phyloP scores from a whole-genome alignment of 352 stramenopile genomes.

The Albugo laibachii region DNA sequence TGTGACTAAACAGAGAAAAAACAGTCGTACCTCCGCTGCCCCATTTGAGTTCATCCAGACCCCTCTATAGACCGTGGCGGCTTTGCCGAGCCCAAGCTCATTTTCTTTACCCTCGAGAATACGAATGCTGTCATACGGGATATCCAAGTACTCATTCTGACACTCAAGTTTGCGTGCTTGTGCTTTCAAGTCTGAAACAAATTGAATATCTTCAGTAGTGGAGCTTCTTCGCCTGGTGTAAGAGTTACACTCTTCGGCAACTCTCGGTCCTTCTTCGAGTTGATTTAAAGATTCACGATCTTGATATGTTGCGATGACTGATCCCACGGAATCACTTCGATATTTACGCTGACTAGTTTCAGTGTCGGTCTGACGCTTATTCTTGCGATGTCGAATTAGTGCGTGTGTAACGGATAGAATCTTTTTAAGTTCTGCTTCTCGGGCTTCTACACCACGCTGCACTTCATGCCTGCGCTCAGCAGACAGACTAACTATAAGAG shows the following conservation, averaged over 20 bases:
- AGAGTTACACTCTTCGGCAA: background rate
- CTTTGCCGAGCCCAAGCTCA: conserved; percentile 70
- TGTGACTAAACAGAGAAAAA: background rate
- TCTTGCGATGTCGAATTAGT: conserved; percentile 25
- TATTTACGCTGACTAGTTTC: conserved; percentile 3
- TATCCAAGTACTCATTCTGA: conserved; percentile 75
- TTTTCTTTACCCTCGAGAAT: conserved; percentile 76
- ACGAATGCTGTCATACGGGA: conserved; percentile 74
- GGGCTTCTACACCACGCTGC: conserved; percentile 63
- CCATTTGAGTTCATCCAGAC: conserved; percentile 74
- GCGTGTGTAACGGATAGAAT: conserved; percentile 71
- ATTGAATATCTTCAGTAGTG: background rate
- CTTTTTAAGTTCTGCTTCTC: conserved; percentile 63
- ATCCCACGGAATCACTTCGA: background rate
- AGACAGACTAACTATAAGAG: conserved; percentile 60
- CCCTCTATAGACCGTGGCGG: conserved; percentile 68
- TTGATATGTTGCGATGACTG: background rate
- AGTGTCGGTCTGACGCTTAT: conserved; percentile 3
- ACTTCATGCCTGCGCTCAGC: conserved; percentile 74
- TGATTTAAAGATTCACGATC: background rate
- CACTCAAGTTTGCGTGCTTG: conserved; percentile 66
- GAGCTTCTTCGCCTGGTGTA: background rate
- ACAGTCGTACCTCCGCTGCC: conserved; percentile 32
- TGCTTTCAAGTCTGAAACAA: conserved; percentile 43
- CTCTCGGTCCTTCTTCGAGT: background rate